Evolutionary conservation across 345 rosid genomes (phyloP).

Genomic region (Pistacia integerrima): DNA sequence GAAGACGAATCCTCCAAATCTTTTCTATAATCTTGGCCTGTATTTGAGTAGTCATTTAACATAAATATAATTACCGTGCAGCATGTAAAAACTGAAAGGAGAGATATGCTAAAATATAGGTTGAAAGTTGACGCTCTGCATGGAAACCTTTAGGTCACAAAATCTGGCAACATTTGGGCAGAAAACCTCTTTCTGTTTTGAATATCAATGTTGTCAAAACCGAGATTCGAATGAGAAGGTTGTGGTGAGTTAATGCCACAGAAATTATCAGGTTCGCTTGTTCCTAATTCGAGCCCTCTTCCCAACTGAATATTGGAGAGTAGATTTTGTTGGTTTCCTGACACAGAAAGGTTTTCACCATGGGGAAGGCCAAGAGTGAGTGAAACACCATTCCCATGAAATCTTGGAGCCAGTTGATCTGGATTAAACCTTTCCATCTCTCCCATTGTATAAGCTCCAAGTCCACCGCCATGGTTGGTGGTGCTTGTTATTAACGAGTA

Average conservation of each 20-base stretch:
- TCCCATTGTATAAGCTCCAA: conserved; percentile 38
- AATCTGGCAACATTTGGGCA: conserved; percentile 57
- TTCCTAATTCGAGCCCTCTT: conserved; percentile 42
- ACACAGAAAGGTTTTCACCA: conserved; percentile 41
- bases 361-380: conserved; percentile 71
- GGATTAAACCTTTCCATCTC: conserved; percentile 49
- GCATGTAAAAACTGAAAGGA: neutral
- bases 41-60: neutral
- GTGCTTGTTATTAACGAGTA: conserved; percentile 11
- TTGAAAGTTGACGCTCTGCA: neutral
- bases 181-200: conserved; percentile 59
- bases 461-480: conserved; percentile 26
- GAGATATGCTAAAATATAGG: neutral
- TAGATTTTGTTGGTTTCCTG: conserved; percentile 43
- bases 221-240: conserved; percentile 39
- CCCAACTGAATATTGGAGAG: conserved; percentile 45
- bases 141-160: conserved; percentile 35
- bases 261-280: conserved; percentile 31
- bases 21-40: neutral
- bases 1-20: neutral
- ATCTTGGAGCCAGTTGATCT: conserved; percentile 40
- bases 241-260: conserved; percentile 31
- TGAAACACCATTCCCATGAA: conserved; percentile 54
- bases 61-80: conserved; percentile 5
- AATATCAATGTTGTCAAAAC: conserved; percentile 42